Conservation (phyloP, 345 rosid genomes). For the Rhodomyrtus tomentosa region DNA sequence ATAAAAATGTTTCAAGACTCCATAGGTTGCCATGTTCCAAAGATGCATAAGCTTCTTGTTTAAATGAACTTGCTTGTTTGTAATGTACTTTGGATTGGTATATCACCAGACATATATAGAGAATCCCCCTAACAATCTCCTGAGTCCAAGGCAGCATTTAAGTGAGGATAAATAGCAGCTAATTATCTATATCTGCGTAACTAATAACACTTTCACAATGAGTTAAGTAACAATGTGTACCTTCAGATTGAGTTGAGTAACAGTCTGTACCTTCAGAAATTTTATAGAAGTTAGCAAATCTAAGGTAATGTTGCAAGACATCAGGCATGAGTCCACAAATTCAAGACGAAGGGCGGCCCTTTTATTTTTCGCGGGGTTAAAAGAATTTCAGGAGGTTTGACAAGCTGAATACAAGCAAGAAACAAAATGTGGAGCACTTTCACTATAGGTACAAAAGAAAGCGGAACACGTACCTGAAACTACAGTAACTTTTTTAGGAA, state of each 20-base stretch:
- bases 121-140: neutral
- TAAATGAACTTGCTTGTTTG: neutral
- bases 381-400: neutral
- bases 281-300: neutral
- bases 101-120: neutral
- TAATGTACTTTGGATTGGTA: neutral
- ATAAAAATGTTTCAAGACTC: neutral
- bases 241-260: neutral
- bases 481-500: conserved; percentile 23
- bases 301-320: neutral
- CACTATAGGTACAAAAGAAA: neutral
- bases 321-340: neutral
- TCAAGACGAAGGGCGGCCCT: neutral
- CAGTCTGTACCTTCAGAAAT: neutral
- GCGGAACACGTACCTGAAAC: conserved; percentile 23
- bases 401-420: neutral
- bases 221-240: neutral
- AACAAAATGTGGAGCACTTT: neutral
- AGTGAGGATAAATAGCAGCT: neutral
- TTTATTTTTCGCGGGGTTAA: neutral
- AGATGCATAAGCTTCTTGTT: neutral
- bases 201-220: neutral
- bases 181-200: neutral
- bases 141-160: neutral
- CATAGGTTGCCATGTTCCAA: neutral